These are phyloP conservation scores for Escovopsis weberi DNA, from an alignment of 2,329 filamentous ascomycete species.

Conservation along the genomic window DNA sequence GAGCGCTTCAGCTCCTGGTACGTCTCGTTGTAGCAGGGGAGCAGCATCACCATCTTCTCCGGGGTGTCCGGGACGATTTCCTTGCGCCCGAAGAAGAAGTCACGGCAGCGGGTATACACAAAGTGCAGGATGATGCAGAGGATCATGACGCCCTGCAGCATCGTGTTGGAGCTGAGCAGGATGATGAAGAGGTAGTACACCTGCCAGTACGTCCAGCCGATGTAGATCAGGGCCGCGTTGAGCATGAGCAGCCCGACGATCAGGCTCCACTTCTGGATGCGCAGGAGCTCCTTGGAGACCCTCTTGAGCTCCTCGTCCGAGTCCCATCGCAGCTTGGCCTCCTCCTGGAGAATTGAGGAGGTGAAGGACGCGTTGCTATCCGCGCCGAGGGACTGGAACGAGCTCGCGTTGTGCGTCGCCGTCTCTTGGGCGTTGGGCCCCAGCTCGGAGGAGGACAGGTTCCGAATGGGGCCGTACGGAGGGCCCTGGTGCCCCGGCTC, in stretches of 20 bases:
- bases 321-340: slow-evolving; percentile 25
- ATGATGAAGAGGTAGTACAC: slow-evolving; percentile 29
- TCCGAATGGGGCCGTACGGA: slow-evolving; percentile 4
- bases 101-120: slow-evolving; percentile 16
- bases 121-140: slow-evolving; percentile 20
- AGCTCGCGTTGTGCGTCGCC: slow-evolving; percentile 8
- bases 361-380: slow-evolving; percentile 21
- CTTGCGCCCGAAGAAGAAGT: slow-evolving; percentile 15
- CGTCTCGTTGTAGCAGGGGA: slow-evolving; percentile 37
- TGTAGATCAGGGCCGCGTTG: slow-evolving; percentile 22
- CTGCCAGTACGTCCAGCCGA: slow-evolving; percentile 23
- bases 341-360: slow-evolving; percentile 22
- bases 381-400: slow-evolving; percentile 18
- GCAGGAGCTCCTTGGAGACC: slow-evolving; percentile 22
- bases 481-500: background rate
- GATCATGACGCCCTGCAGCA: slow-evolving; percentile 28
- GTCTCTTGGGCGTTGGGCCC: too few species aligned
- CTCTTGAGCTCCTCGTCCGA: slow-evolving; percentile 24
- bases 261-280: slow-evolving; percentile 25
- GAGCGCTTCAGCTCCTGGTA: slow-evolving; percentile 27
- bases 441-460: too few species aligned
- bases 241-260: slow-evolving; percentile 20
- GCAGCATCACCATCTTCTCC: slow-evolving; percentile 29
- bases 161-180: slow-evolving; percentile 30
- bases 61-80: slow-evolving; percentile 21